Evolutionary conservation across 2,329 filamentous ascomycete genomes (phyloP), one percentile per base, ranked within the genome.

Genomic region (Elsinoe batatas): DNA sequence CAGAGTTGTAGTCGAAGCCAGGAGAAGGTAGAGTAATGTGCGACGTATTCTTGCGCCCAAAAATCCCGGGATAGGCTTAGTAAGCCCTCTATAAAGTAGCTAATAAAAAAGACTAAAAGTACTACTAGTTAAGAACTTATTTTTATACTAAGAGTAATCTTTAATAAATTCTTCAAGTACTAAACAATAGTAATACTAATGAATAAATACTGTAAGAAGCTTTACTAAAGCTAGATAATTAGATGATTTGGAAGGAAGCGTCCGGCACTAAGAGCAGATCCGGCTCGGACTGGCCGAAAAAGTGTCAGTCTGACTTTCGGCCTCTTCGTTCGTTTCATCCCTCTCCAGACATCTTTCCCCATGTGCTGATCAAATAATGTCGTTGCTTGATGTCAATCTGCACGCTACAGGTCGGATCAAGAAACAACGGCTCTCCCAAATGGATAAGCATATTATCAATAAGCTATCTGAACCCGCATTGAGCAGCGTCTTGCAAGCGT

Each of bases 391-490:
- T 33, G 11, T 22, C 47, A 4, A 51, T 51, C n/a, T 38, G 47
- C 12, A 33, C 17, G 35, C 22, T 22, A 26, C 33, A 35, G 32
- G 18, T 32, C 35, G 32, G 33, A 36, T 37, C 17, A 33, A 51
- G 44, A 38, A n/a, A 5, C 47, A 51, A 51, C 47, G 46, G 47
- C 22, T 17, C 22, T 17, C 33, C 35, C 12, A 33, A 38, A 51
- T 51, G 15, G 47, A 37, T 51, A 51, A 51, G 47, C 47, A 51
- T 51, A 51, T 51, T 36, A 26, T 37, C 35, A 26, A 38, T 51
- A 51, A 51, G 47, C 47, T 51, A 51, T 37, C 47, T 38, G 36
- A 36, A 22, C 35, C 47, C 32, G 18, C 33, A 36, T 49, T 49
- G 26, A 44, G 40, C 44, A 33, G 44, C 44, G 32, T 49, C 44